Percentiles rank a stretch among this genome's conserved stretches.
These are phyloP conservation scores for Helminthosporium solani DNA, from an alignment of 2,329 filamentous ascomycete genomes.

Conservation along the genomic window DNA sequence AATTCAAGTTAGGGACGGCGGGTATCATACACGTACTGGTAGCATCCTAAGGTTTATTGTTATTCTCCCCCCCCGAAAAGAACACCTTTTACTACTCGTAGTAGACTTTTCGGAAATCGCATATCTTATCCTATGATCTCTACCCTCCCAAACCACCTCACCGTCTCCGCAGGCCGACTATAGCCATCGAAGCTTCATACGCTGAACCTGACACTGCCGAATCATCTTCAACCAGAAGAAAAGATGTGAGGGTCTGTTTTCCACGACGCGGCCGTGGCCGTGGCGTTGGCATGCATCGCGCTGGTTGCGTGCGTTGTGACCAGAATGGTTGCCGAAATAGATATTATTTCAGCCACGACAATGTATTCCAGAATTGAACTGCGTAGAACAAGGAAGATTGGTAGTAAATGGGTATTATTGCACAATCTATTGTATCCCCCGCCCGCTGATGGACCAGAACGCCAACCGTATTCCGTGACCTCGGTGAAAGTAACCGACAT, in stretches of 20 bases:
- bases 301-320: slow-evolving; percentile 24
- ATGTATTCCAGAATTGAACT: too few relatives aligned
- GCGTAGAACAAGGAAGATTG: not conserved
- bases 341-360: too few relatives aligned
- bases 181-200: slow-evolving; percentile 36
- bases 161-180: slow-evolving; percentile 39
- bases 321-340: too few relatives aligned
- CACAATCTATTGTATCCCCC: slow-evolving; percentile 5
- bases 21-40: too few relatives aligned
- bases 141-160: slow-evolving; percentile 32
- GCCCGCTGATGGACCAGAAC: not conserved
- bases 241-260: slow-evolving; percentile 39
- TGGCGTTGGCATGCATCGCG: slow-evolving; percentile 26
- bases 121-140: too few relatives aligned
- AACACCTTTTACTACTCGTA: too few relatives aligned
- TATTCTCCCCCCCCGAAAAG: too few relatives aligned
- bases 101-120: too few relatives aligned
- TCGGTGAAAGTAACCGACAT: not conserved
- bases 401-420: slow-evolving; percentile 21
- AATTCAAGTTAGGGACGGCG: too few relatives aligned
- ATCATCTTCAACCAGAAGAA: slow-evolving; percentile 43
- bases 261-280: slow-evolving; percentile 36
- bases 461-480: not conserved
- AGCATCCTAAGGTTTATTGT: too few relatives aligned
- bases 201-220: slow-evolving; percentile 27